Evolutionary conservation across 441 rosid species (phyloP).

Genomic region (Monsonia emarginata): DNA sequence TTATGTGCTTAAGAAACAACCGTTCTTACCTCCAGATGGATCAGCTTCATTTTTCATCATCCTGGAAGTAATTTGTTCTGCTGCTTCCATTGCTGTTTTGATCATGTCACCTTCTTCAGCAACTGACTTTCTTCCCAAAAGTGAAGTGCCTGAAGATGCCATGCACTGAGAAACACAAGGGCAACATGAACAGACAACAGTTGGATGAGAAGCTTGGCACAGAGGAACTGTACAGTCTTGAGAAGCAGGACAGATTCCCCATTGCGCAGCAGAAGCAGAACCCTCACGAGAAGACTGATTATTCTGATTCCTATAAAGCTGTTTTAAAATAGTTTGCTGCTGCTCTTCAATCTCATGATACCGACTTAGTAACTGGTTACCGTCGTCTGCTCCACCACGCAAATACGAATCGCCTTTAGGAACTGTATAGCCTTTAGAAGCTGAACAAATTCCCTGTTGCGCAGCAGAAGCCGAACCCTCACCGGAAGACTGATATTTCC

Average conservation of each 20-base stretch:
- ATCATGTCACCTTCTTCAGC: constrained; percentile 23
- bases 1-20: not conserved
- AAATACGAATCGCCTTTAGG: constrained; percentile 14
- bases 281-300: constrained; percentile 31
- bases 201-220: constrained; percentile 23
- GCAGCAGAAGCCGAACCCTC: too few species aligned
- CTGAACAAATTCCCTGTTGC: too few species aligned
- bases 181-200: constrained; percentile 28
- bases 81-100: constrained; percentile 44
- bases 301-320: constrained; percentile 31
- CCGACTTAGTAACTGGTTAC: constrained; percentile 36
- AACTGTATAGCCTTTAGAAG: too few species aligned
- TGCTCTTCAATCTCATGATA: constrained; percentile 56
- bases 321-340: constrained; percentile 38
- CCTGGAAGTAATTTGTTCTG: constrained; percentile 36
- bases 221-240: constrained; percentile 24
- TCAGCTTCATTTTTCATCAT: constrained; percentile 16
- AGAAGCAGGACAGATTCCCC: constrained; percentile 22
- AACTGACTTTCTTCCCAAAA: constrained; percentile 15
- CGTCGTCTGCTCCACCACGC: constrained; percentile 29
- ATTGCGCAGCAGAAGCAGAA: constrained; percentile 25
- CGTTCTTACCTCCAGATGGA: constrained; percentile 27
- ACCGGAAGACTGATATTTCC: constrained; percentile 28
- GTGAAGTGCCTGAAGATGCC: constrained; percentile 27
- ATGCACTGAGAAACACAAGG: constrained; percentile 28